Percentiles rank a stretch among this genome's conserved stretches.
These are phyloP conservation scores for Coemansia sp. DNA, from an alignment of 192 early-diverging fungal species.

Conservation along the genomic window DNA sequence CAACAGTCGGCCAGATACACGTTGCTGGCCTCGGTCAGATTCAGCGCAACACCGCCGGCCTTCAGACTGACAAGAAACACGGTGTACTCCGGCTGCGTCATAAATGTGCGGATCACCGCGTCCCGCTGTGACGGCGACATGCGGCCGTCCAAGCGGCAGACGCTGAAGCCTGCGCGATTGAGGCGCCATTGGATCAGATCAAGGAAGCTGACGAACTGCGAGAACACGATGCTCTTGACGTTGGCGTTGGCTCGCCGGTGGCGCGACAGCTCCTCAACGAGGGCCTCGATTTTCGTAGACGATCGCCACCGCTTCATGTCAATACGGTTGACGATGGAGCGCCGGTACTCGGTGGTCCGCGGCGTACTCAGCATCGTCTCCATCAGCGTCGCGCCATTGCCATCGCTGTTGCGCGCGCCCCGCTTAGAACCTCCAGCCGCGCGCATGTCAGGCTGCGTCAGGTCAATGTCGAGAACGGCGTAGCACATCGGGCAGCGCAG, in stretches of 20 bases:
- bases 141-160: constrained; percentile 73
- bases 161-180: constrained; percentile 80
- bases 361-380: constrained; percentile 55
- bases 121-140: constrained; percentile 82
- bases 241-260: constrained; percentile 72
- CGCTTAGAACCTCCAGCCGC: background rate
- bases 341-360: constrained; percentile 53
- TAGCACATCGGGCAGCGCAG: constrained; percentile 83
- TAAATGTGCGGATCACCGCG: constrained; percentile 70
- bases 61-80: constrained; percentile 91
- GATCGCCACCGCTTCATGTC: constrained; percentile 85
- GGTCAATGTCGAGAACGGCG: constrained; percentile 71
- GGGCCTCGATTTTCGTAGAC: constrained; percentile 92
- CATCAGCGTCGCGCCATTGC: constrained; percentile 26
- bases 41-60: constrained; percentile 90
- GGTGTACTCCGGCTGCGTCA: constrained; percentile 75
- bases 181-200: constrained; percentile 92
- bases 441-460: constrained; percentile 57
- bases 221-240: constrained; percentile 79
- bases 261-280: constrained; percentile 82
- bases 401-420: background rate
- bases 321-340: constrained; percentile 89
- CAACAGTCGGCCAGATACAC: constrained; percentile 72
- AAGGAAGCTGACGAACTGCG: constrained; percentile 86
- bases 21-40: constrained; percentile 85